Percentiles rank a stretch among this genome's conserved stretches.
These are phyloP conservation scores for Paecilomyces variotii DNA, from an alignment of 2,329 filamentous ascomycete species.

Conservation along the genomic window DNA sequence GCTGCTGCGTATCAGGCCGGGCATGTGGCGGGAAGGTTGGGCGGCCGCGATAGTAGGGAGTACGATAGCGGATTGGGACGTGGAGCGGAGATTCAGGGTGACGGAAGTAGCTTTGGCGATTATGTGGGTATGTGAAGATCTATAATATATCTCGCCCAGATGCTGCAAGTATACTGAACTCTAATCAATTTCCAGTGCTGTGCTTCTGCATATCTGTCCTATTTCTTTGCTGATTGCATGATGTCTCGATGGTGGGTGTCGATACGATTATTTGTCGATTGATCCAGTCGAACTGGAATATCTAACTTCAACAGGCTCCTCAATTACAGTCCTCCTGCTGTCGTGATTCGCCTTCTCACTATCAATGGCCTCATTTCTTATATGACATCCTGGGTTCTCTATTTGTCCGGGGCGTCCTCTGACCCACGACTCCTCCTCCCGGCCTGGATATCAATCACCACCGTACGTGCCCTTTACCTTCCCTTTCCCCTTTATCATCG, in stretches of 20 bases:
- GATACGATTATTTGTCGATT: not conserved
- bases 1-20: conserved; percentile 44
- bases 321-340: conserved; percentile 70
- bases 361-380: conserved; percentile 69
- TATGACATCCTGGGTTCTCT: conserved; percentile 63
- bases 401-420: conserved; percentile 60
- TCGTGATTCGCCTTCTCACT: conserved; percentile 69
- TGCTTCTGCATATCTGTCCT: conserved; percentile 68
- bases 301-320: conserved; percentile 53
- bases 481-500: not conserved
- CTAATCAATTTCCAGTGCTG: conserved; percentile 48
- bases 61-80: conserved; percentile 34
- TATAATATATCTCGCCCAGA: conserved; percentile 1
- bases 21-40: conserved; percentile 35
- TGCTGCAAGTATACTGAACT: not conserved
- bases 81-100: conserved; percentile 46
- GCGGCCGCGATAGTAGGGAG: conserved; percentile 30
- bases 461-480: conserved; percentile 40
- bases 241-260: conserved; percentile 67
- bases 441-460: conserved; percentile 71
- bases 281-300: conserved; percentile 1
- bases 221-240: conserved; percentile 76
- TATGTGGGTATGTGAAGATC: conserved; percentile 55
- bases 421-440: conserved; percentile 65
- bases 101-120: conserved; percentile 65